Evolutionary conservation across 2,329 filamentous ascomycete genomes (phyloP).

Genomic region (Claviceps digitariae): DNA sequence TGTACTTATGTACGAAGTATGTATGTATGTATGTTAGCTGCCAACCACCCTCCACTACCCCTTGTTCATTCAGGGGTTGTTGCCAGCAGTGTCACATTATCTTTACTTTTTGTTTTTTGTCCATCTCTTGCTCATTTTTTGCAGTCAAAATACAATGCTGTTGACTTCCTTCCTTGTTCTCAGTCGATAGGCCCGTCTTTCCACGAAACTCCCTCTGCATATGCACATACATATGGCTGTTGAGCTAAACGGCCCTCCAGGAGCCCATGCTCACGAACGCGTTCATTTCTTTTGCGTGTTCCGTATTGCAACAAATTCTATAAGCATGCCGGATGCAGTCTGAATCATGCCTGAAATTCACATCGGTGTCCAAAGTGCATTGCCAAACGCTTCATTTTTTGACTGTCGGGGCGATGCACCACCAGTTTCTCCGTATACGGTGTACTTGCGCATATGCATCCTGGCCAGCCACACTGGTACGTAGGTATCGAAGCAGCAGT

Average conservation of each 20-base stretch:
- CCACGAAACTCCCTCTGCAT: background rate
- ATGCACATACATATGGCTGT: background rate
- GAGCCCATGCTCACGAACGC: background rate
- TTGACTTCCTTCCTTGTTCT: background rate
- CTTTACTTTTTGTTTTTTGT: background rate
- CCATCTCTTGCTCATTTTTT: background rate
- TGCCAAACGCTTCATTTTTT: too few species aligned
- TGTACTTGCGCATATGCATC: background rate
- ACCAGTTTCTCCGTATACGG: background rate
- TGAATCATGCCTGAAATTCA: background rate
- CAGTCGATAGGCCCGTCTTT: background rate
- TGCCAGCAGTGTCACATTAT: conserved; percentile 2
- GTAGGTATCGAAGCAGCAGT: background rate
- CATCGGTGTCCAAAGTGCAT: background rate
- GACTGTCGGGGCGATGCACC: background rate
- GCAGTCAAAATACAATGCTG: too few species aligned
- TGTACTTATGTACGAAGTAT: background rate
- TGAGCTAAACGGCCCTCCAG: too few species aligned
- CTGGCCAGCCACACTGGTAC: background rate
- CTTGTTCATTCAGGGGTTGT: background rate
- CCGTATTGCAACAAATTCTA: too few species aligned
- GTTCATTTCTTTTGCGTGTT: background rate
- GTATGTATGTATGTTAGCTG: background rate
- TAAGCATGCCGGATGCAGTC: background rate
- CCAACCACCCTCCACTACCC: background rate